Base-by-base conservation (phyloP, 2,329 filamentous ascomycete genomes). In the Bipolaris bicolor region DNA sequence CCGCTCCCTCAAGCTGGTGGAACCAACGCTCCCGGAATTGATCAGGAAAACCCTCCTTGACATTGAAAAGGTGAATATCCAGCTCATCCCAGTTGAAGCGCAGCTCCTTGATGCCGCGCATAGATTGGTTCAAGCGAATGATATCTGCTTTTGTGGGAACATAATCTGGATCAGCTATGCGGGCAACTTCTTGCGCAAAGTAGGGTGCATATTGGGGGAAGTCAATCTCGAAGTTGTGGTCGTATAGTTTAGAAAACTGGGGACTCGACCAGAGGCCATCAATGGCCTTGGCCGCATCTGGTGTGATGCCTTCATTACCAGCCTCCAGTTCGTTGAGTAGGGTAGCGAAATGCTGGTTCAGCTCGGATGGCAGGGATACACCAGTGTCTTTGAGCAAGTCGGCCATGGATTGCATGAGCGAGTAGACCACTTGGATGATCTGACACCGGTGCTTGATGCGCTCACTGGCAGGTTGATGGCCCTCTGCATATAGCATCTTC, bases 71-170 rank as follows among this genome's bases (percentile, higher is more conserved):
- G 45, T 74, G 73, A 5, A 76, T 66, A 24, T 69, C 69, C 1
- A 76, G 59, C 46, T 73, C 71, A 46, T 74, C 71, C 73, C 73
- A 76, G 34, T 62, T 62, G 58, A 76, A 76, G 40, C 73, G 71
- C 9, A 75, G 53, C 49, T 76, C 73, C 47, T 71, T 72, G 52
- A 74, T 71, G 40, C 70, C 71, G 22, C 69, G 65, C 5, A 69
- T 57, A 2, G 66, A 60, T 10, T 68, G 66, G 49, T 72, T 70
- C 0, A 76, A 62, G 1, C 72, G 73, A 29, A 75, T 68, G 20
- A 76, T 75, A 49, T 76, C 73, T 16, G 71, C 71, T 47, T 75
- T 71, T 16, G 58, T 63, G 15, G 73, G 73, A 10, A 76, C 43
- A 50, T 72, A 76, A 49, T 73, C 68, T 22, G 52, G 24, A 5